Conservation (phyloP, 257 asterid genomes). For the Verbascum thapsus region DNA sequence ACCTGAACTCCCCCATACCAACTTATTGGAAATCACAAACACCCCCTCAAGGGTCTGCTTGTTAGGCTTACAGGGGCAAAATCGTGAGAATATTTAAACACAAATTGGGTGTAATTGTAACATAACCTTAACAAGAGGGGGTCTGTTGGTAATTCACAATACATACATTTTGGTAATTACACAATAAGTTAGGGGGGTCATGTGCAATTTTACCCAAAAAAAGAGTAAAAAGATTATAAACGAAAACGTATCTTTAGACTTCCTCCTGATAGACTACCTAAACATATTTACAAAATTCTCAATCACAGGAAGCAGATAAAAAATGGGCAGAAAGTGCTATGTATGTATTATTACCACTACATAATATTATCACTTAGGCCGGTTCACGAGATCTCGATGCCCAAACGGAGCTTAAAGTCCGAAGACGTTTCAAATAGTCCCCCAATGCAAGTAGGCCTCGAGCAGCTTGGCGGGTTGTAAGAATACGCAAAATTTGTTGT, state of each 20-base stretch:
- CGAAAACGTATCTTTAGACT: conserved; percentile 35
- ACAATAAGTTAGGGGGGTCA: too few species aligned
- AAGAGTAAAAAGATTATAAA: neutral
- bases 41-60: too few species aligned
- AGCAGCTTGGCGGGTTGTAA: conserved; percentile 53
- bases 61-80: too few species aligned
- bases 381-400: conserved; percentile 43
- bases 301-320: conserved; percentile 47
- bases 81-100: too few species aligned
- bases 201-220: too few species aligned
- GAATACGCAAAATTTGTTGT: conserved; percentile 48
- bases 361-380: conserved; percentile 33
- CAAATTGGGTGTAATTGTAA: too few species aligned
- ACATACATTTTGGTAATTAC: too few species aligned
- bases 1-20: too few species aligned
- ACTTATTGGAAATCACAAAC: too few species aligned
- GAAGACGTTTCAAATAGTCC: conserved; percentile 53
- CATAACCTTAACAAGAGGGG: too few species aligned
- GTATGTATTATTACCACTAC: conserved; percentile 31
- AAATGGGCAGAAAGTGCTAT: conserved; percentile 42
- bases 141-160: too few species aligned
- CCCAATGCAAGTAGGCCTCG: conserved; percentile 60
- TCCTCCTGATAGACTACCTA: conserved; percentile 43
- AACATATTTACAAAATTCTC: conserved; percentile 50
- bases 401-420: conserved; percentile 54